Conservation (phyloP, 2,329 filamentous ascomycete genomes). For the Penicillium sp. region DNA sequence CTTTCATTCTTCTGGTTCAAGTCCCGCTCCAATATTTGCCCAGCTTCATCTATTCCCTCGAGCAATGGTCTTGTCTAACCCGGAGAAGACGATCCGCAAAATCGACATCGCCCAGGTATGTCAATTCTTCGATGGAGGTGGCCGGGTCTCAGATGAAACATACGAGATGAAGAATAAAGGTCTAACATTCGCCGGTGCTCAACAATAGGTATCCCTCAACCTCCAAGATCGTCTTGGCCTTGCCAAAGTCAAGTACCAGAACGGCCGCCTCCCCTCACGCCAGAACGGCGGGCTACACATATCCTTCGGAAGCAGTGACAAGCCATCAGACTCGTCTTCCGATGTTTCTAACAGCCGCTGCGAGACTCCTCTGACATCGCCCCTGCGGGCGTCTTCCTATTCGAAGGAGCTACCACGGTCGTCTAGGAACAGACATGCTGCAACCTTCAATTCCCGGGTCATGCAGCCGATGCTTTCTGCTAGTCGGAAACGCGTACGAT, state of each 20-base stretch:
- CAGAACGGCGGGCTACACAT: slow-evolving; percentile 74
- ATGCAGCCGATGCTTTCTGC: slow-evolving; percentile 54
- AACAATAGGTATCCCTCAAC: slow-evolving; percentile 80
- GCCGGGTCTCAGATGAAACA: not conserved
- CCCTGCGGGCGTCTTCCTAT: slow-evolving; percentile 80
- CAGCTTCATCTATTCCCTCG: slow-evolving; percentile 22
- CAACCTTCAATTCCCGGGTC: slow-evolving; percentile 48
- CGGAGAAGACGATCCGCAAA: slow-evolving; percentile 47
- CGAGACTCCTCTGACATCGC: slow-evolving; percentile 70
- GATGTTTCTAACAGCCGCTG: slow-evolving; percentile 70
- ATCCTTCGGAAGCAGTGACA: slow-evolving; percentile 66
- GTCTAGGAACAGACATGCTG: slow-evolving; percentile 48
- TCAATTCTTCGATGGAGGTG: not conserved
- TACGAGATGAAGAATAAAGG: slow-evolving; percentile 5
- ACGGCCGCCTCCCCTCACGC: slow-evolving; percentile 90
- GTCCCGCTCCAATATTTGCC: slow-evolving; percentile 21
- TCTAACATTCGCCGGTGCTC: slow-evolving; percentile 28
- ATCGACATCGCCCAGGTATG: slow-evolving; percentile 49
- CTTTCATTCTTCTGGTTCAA: slow-evolving; percentile 14
- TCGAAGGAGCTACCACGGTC: slow-evolving; percentile 76
- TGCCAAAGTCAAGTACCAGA: slow-evolving; percentile 95
- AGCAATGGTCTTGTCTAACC: slow-evolving; percentile 40
- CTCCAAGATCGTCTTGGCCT: slow-evolving; percentile 93
- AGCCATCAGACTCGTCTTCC: slow-evolving; percentile 85
- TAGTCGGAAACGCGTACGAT: slow-evolving; percentile 72